These are phyloP conservation scores for Boletus pseudopeckii DNA, from an alignment of 768 basidiomycete genomes.

Conservation along the genomic window DNA sequence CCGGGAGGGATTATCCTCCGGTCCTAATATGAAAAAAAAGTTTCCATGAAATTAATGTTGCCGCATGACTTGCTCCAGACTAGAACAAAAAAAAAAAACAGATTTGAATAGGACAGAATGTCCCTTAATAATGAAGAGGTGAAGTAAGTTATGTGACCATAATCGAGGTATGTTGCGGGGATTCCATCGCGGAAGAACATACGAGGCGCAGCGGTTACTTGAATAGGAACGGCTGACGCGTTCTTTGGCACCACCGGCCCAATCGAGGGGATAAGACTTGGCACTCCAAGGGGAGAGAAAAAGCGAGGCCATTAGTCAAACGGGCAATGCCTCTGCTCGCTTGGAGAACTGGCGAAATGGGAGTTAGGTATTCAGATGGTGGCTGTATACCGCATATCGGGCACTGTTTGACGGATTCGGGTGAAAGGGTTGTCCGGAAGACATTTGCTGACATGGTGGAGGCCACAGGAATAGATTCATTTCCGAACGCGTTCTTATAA, in stretches of 20 bases:
- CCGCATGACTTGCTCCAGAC: slow-evolving; percentile 22
- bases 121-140: slow-evolving; percentile 31
- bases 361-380: slow-evolving; percentile 13
- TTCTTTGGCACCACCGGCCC: slow-evolving; percentile 10
- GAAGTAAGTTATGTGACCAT: slow-evolving; percentile 24
- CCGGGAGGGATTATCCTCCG: slow-evolving; percentile 25
- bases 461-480: slow-evolving; percentile 35
- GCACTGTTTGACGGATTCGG: slow-evolving; percentile 31
- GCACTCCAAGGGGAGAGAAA: slow-evolving; percentile 23
- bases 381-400: slow-evolving; percentile 29
- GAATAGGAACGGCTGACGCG: slow-evolving; percentile 15
- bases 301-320: slow-evolving; percentile 30
- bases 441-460: slow-evolving; percentile 22
- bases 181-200: slow-evolving; percentile 27
- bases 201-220: slow-evolving; percentile 24
- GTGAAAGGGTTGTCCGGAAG: slow-evolving; percentile 28
- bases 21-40: slow-evolving; percentile 28
- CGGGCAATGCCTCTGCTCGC: slow-evolving; percentile 28
- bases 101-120: slow-evolving; percentile 19
- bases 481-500: slow-evolving; percentile 33
- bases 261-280: slow-evolving; percentile 18
- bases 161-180: slow-evolving; percentile 26
- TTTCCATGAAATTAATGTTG: slow-evolving; percentile 23
- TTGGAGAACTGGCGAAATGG: slow-evolving; percentile 16
- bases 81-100: slow-evolving; percentile 24